These are phyloP conservation scores for Pichia heedii DNA, from an alignment of 805 yeast species.

Conservation along the genomic window DNA sequence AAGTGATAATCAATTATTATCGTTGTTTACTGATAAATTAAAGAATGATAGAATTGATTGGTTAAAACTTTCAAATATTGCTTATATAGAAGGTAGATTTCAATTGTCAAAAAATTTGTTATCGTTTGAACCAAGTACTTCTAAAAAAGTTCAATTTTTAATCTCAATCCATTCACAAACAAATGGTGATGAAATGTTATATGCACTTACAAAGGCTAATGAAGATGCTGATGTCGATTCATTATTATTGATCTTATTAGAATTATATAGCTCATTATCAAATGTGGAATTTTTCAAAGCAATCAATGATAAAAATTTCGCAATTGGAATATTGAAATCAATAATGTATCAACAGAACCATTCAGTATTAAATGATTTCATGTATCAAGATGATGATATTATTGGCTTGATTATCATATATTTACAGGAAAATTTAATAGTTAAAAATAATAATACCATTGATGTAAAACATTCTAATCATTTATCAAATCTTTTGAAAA, in stretches of 20 bases:
- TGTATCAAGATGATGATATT: slow-evolving; percentile 55
- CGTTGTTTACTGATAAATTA: slow-evolving; percentile 40
- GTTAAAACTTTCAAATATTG: slow-evolving; percentile 50
- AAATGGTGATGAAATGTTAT: slow-evolving; percentile 30
- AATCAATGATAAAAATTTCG: slow-evolving; percentile 39
- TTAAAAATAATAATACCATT: neutral
- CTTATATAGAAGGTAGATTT: slow-evolving; percentile 75
- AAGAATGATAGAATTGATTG: slow-evolving; percentile 39
- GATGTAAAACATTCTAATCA: neutral
- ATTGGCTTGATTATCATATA: slow-evolving; percentile 31
- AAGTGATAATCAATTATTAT: slow-evolving; percentile 52
- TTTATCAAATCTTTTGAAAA: neutral
- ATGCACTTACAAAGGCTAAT: slow-evolving; percentile 61
- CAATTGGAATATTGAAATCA: slow-evolving; percentile 30
- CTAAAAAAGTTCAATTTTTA: slow-evolving; percentile 53
- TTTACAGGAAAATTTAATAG: neutral
- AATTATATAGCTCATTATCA: slow-evolving; percentile 46
- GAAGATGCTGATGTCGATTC: slow-evolving; percentile 54
- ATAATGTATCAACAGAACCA: slow-evolving; percentile 22
- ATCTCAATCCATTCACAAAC: slow-evolving; percentile 55
- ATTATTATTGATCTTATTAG: slow-evolving; percentile 45
- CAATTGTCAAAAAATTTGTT: slow-evolving; percentile 59
- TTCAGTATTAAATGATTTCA: slow-evolving; percentile 43
- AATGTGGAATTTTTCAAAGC: slow-evolving; percentile 62
- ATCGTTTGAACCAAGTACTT: slow-evolving; percentile 55